Percentiles rank a stretch among this genome's conserved stretches.
These are phyloP conservation scores for Williopsis jadinii DNA, from an alignment of 1,139 yeast genomes.

Conservation along the genomic window DNA sequence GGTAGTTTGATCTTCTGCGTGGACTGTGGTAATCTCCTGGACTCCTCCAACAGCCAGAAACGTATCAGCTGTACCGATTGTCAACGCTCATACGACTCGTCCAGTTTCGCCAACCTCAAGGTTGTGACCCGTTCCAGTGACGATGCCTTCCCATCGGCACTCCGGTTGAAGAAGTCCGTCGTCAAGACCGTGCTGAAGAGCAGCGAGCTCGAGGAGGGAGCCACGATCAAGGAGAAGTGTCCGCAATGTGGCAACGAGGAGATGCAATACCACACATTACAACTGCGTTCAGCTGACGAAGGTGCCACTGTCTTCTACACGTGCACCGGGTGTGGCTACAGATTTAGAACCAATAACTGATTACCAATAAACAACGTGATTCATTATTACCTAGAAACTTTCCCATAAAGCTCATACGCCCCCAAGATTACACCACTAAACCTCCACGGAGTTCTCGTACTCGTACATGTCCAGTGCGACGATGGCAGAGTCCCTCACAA, in stretches of 20 bases:
- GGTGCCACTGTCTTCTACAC: conserved; percentile 96
- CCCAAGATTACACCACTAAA: too few species aligned
- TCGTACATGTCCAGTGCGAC: conserved; percentile 98
- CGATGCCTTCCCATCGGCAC: conserved; percentile 87
- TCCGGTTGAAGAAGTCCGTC: conserved; percentile 75
- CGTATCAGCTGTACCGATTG: conserved; percentile 65
- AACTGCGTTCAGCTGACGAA: conserved; percentile 96
- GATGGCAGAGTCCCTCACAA: conserved; percentile 92
- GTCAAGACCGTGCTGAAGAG: conserved; percentile 79
- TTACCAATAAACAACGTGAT: background rate
- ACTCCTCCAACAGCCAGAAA: conserved; percentile 47
- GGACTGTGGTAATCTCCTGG: conserved; percentile 89
- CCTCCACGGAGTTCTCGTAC: conserved; percentile 78
- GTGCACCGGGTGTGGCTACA: conserved; percentile 87
- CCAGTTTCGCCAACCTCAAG: conserved; percentile 65
- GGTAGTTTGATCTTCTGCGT: conserved; percentile 92
- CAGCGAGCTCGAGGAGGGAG: conserved; percentile 86
- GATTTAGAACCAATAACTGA: conserved; percentile 86
- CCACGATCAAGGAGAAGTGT: conserved; percentile 93
- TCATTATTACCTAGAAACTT: too few species aligned
- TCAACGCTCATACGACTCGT: conserved; percentile 46
- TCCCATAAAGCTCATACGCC: too few species aligned
- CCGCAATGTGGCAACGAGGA: conserved; percentile 97
- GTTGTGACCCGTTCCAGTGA: conserved; percentile 79
- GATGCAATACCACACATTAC: conserved; percentile 96